Evolutionary conservation across 148 eudicot genomes (phyloP).

Genomic region (Camellia sinensis): DNA sequence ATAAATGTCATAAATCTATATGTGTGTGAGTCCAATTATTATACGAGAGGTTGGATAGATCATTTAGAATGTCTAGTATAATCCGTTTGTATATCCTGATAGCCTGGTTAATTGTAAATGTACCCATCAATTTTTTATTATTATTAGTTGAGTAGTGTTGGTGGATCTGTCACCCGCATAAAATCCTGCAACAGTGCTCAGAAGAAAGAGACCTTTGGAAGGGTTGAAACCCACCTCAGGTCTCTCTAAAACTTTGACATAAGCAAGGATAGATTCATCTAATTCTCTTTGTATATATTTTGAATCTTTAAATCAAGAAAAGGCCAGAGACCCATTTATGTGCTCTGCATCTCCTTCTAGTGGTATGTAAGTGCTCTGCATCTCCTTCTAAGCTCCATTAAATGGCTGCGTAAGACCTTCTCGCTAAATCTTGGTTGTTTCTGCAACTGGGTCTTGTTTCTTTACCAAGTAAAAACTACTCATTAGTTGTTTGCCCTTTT

Average conservation of each 20-base stretch:
- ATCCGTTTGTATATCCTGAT: no score
- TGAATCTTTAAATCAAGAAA: conserved; percentile 13
- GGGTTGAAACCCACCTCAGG: conserved; percentile 30
- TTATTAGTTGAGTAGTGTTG: not conserved
- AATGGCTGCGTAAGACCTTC: not conserved
- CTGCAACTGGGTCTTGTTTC: conserved; percentile 6
- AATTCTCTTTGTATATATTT: conserved; percentile 12
- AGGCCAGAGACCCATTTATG: conserved; percentile 5
- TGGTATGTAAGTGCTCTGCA: conserved; percentile 8
- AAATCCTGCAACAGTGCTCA: conserved; percentile 3
- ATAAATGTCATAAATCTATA: no score
- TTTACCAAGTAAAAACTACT: not conserved
- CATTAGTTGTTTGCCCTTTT: not conserved
- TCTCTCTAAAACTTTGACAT: conserved; percentile 22
- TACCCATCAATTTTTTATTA: no score
- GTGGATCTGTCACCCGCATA: conserved; percentile 26
- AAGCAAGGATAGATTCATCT: conserved; percentile 20
- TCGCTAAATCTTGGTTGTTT: not conserved
- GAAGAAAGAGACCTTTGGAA: not conserved
- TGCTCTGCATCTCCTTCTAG: not conserved
- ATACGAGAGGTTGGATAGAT: no score
- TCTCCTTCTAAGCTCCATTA: conserved; percentile 5
- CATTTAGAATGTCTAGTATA: no score
- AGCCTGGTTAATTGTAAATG: no score
- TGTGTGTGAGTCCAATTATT: no score